Evolutionary conservation across 768 basidiomycete species (phyloP), one percentile per base, ranked within the genome.

Genomic region (Boletus subparvulus): DNA sequence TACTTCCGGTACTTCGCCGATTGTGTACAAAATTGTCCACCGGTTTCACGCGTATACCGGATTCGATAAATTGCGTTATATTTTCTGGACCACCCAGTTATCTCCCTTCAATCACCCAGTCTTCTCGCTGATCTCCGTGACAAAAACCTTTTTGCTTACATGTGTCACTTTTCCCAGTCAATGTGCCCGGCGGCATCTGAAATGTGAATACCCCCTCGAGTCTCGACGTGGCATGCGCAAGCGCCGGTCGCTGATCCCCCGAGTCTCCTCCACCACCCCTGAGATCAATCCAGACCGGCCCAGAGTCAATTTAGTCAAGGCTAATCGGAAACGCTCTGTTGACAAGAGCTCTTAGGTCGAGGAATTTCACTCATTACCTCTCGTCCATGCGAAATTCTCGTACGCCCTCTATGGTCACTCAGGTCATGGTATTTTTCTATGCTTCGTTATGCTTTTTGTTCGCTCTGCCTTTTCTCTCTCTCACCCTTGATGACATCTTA

Each of bases 201-300:
- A 77, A 54, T 90, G 88, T 68, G 85, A 85, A 64, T 90, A 87
- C 61, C 88, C 88, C 1, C 70, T 76, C 7, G 86, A 86, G 69
- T 88, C 86, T 62, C 78, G 86, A 36, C 79, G 88, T 17, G 88
- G 88, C 11, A 83, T 86, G 79, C 78, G 85, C 49, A 74, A 73
- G 64, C 70, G 74, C 70, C 44, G 63, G 68, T 69, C 74, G 74
- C 65, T 73, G 39, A 37, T 73, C 35, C 72, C 70, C 17, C 68
- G 72, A 21, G 64, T 61, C 19, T 61, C 64, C 4, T 73, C 70
- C 16, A 26, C 65, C 2, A 41, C 61, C 7, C 68, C 71, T 39
- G 70, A 71, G n/a, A 55, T 56, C 43, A 69, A 55, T 42, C 11
- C 57, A 52, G 68, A 61, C 3, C 59, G 69, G 30, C 53, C 71